Evolutionary conservation across 75 land plant genomes (phyloP).

Genomic region (Picea glauca): DNA sequence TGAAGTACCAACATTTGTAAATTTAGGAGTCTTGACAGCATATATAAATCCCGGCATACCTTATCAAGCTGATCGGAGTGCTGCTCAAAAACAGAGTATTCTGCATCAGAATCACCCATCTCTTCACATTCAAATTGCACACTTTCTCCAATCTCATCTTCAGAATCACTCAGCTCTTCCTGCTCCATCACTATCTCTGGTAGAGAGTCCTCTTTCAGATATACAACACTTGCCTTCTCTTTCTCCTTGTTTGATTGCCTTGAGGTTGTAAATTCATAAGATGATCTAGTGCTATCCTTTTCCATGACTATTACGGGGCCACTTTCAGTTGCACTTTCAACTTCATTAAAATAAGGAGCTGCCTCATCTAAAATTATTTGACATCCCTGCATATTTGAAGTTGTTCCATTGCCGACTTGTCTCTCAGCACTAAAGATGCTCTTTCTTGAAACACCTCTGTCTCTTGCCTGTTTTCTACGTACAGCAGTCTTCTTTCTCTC

Average conservation of each 20-base stretch:
- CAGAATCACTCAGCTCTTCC: conserved; percentile 90
- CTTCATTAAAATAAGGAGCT: conserved; percentile 6
- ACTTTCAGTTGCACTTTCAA: not conserved
- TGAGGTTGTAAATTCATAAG: not conserved
- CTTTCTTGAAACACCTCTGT: not conserved
- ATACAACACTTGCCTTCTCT: not conserved
- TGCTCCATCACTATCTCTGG: conserved; percentile 80
- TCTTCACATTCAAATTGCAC: conserved; percentile 91
- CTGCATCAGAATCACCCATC: conserved; percentile 85
- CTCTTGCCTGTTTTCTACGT: not conserved
- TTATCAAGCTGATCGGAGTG: conserved; percentile 18
- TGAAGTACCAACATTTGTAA: no score
- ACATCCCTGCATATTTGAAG: not conserved
- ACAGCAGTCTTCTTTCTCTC: not conserved
- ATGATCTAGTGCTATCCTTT: not conserved
- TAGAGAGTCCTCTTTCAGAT: conserved; percentile 30
- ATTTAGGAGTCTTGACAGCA: not conserved
- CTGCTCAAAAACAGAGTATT: conserved; percentile 32
- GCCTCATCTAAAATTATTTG: not conserved
- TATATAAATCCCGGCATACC: conserved; percentile 21
- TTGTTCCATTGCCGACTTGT: not conserved
- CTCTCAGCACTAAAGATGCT: not conserved
- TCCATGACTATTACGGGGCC: not conserved
- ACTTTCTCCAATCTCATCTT: conserved; percentile 60
- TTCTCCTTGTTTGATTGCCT: not conserved